Conservation (phyloP, 2,329 filamentous ascomycete species). For the Ophidiomyces ophidiicola region DNA sequence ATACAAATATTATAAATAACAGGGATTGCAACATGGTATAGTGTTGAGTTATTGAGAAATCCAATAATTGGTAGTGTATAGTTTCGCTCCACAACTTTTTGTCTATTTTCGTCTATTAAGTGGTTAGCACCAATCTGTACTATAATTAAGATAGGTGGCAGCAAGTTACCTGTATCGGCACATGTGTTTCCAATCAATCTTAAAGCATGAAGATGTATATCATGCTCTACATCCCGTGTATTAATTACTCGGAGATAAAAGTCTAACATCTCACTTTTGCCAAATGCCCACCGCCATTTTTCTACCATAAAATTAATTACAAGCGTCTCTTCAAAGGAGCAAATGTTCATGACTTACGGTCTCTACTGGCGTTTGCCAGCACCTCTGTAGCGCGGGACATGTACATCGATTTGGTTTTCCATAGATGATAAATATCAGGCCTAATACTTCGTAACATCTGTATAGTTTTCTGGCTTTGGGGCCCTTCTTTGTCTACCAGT, state of each 20-base stretch:
- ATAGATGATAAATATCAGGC: conserved; percentile 26
- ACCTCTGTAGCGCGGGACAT: conserved; percentile 28
- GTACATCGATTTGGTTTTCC: conserved; percentile 26
- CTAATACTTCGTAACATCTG: conserved; percentile 21
- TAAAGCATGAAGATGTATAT: conserved; percentile 30
- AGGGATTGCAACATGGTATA: conserved; percentile 31
- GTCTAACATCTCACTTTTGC: conserved; percentile 29
- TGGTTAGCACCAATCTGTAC: not conserved
- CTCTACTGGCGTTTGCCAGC: conserved; percentile 33
- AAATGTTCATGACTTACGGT: conserved; percentile 25
- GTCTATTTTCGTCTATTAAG: conserved; percentile 32
- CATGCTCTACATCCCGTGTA: conserved; percentile 21
- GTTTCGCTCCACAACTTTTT: conserved; percentile 29
- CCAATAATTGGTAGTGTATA: conserved; percentile 30
- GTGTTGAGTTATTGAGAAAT: conserved; percentile 24
- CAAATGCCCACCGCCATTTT: conserved; percentile 30
- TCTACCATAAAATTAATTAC: conserved; percentile 20
- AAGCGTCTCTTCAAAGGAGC: not conserved
- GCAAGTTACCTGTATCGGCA: conserved; percentile 32
- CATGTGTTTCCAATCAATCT: conserved; percentile 36
- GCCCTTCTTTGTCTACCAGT: conserved; percentile 19
- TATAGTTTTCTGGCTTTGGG: conserved; percentile 17
- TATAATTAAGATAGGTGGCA: not conserved
- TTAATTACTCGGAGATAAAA: conserved; percentile 33
- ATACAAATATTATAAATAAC: conserved; percentile 37